phyloP scores from a whole-genome alignment of 192 early-diverging fungal genomes.

The Allomyces javanicus region DNA sequence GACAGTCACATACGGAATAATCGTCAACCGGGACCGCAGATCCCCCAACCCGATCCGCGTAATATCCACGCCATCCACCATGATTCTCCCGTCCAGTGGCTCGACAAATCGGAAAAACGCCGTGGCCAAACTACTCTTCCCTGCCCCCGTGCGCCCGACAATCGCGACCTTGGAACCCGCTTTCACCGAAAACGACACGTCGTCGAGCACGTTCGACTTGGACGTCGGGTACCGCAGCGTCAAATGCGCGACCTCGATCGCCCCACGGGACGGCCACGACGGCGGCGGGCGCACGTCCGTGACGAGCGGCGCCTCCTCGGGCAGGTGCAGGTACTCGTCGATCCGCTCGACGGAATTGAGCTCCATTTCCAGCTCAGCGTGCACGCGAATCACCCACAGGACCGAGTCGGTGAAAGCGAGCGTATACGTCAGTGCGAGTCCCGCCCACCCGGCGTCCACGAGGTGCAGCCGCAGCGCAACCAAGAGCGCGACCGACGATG shows the following conservation, averaged over 20 bases:
- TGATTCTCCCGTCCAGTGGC: slow-evolving; percentile 38
- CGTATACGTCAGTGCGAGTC: slow-evolving; percentile 65
- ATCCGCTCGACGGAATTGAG: slow-evolving; percentile 80
- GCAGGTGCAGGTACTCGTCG: slow-evolving; percentile 58
- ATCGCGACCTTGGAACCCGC: slow-evolving; percentile 70
- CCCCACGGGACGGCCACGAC: slow-evolving; percentile 45
- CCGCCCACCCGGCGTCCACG: slow-evolving; percentile 72
- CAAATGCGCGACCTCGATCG: slow-evolving; percentile 46
- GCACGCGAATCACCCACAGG: slow-evolving; percentile 63
- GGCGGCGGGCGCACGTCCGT: slow-evolving; percentile 27
- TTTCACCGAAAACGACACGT: slow-evolving; percentile 46
- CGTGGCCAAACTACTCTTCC: slow-evolving; percentile 54
- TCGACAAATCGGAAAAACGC: slow-evolving; percentile 63
- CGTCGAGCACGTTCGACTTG: slow-evolving; percentile 49
- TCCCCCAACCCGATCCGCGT: slow-evolving; percentile 51
- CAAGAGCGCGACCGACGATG: slow-evolving; percentile 45
- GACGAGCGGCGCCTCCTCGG: slow-evolving; percentile 53
- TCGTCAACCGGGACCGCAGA: slow-evolving; percentile 52
- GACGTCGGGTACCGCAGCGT: slow-evolving; percentile 58
- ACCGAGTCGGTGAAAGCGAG: slow-evolving; percentile 62
- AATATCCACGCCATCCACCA: slow-evolving; percentile 59
- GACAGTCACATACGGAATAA: slow-evolving; percentile 74
- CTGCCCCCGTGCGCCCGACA: slow-evolving; percentile 74
- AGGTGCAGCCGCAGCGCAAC: slow-evolving; percentile 16
- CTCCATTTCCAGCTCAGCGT: slow-evolving; percentile 66